phyloP scores from a whole-genome alignment of 1,284 basidiomycete species.

The Pyrrhoderma noxium region DNA sequence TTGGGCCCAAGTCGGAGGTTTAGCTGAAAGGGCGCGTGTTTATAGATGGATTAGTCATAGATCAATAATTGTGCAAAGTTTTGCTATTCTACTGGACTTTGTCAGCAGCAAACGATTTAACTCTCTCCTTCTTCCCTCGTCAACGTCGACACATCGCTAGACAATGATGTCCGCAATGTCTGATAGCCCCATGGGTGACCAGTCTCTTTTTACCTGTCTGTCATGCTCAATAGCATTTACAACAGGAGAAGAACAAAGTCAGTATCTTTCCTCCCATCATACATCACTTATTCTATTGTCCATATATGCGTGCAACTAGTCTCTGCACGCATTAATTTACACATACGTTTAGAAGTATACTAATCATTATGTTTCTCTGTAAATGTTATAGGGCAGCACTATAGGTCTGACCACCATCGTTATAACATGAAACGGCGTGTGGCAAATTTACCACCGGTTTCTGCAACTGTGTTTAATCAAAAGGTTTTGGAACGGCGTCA shows the following conservation, averaged over 20 bases:
- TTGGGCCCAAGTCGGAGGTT: too few relatives aligned
- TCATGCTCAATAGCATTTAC: conserved; percentile 90
- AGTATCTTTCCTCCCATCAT: too few relatives aligned
- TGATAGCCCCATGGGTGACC: background rate
- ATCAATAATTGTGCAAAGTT: too few relatives aligned
- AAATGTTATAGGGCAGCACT: conserved; percentile 65
- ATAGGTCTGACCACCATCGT: conserved; percentile 90
- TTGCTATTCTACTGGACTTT: too few relatives aligned
- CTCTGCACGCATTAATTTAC: too few relatives aligned
- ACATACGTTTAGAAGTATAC: conserved; percentile 17
- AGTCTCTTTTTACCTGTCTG: conserved; percentile 76
- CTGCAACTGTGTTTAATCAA: conserved; percentile 74
- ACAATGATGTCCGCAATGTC: too few relatives aligned
- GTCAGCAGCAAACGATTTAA: too few relatives aligned
- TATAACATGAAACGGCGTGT: conserved; percentile 99
- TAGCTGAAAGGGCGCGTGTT: too few relatives aligned
- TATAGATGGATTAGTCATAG: too few relatives aligned
- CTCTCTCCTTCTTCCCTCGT: too few relatives aligned
- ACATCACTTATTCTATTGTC: background rate
- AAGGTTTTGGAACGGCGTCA: conserved; percentile 80
- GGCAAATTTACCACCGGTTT: conserved; percentile 85
- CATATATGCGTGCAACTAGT: background rate
- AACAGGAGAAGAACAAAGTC: conserved; percentile 80
- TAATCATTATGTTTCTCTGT: background rate
- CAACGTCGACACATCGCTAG: too few relatives aligned